phyloP scores from a whole-genome alignment of 2,329 filamentous ascomycete species.

The Cercospora nicotianae region DNA sequence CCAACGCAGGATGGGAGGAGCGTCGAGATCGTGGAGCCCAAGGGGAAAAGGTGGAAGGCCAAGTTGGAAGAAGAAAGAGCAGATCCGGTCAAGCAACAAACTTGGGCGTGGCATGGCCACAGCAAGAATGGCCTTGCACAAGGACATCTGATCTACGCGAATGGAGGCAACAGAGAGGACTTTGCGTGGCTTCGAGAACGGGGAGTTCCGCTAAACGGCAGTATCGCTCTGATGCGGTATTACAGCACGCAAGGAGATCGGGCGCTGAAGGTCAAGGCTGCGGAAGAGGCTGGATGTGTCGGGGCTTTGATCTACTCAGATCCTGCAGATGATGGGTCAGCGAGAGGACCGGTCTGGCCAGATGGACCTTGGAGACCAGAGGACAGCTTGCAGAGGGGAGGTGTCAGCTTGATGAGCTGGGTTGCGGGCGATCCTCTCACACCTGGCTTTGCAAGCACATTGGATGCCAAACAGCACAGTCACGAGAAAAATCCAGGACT shows the following conservation, averaged over 20 bases:
- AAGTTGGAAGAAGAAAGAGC: constrained; percentile 77
- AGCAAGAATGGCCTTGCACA: constrained; percentile 83
- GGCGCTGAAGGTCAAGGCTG: constrained; percentile 83
- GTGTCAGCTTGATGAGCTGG: constrained; percentile 78
- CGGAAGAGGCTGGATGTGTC: constrained; percentile 78
- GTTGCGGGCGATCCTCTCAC: constrained; percentile 89
- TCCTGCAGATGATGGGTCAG: constrained; percentile 71
- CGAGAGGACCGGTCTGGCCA: constrained; percentile 69
- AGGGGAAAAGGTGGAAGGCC: constrained; percentile 69
- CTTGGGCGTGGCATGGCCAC: constrained; percentile 80
- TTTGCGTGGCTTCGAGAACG: constrained; percentile 71
- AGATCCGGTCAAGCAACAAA: constrained; percentile 65
- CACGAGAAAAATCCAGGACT: constrained; percentile 71
- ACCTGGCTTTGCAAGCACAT: constrained; percentile 76
- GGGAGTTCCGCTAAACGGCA: constrained; percentile 71
- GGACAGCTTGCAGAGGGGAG: constrained; percentile 79
- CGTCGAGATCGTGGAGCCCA: constrained; percentile 76
- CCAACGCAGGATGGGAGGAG: constrained; percentile 73
- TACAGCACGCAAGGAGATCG: constrained; percentile 71
- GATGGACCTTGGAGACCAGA: constrained; percentile 76
- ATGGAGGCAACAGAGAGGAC: constrained; percentile 84
- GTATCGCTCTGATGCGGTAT: constrained; percentile 81
- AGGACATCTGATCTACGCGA: constrained; percentile 86
- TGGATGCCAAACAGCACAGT: constrained; percentile 64
- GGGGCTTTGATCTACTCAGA: constrained; percentile 94